These are phyloP conservation scores for Solanum verrucosum DNA, from an alignment of 257 asterid genomes.

Conservation along the genomic window DNA sequence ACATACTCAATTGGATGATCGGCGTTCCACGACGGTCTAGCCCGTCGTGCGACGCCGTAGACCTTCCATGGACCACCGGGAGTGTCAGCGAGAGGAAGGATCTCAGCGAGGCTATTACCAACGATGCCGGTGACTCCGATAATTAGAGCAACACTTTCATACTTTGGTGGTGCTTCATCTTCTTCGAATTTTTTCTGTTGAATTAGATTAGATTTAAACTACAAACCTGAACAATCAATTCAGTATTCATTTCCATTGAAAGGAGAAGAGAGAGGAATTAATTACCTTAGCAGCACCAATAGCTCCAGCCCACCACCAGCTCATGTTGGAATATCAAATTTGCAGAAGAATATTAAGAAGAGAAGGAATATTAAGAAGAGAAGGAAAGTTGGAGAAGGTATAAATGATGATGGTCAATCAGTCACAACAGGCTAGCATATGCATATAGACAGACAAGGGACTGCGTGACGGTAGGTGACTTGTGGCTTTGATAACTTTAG, in stretches of 20 bases:
- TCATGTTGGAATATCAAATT: conserved; percentile 21
- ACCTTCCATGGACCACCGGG: conserved; percentile 99
- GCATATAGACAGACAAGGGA: neutral
- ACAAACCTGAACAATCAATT: neutral
- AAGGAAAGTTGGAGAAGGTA: neutral
- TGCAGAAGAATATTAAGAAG: neutral
- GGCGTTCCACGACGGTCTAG: conserved; percentile 73
- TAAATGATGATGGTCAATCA: neutral
- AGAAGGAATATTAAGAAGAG: neutral
- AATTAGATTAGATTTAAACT: neutral
- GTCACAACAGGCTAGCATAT: neutral
- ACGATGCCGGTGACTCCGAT: conserved; percentile 93
- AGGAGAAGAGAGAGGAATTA: neutral
- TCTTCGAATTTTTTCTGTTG: conserved; percentile 55
- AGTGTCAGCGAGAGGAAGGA: conserved; percentile 88
- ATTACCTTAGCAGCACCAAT: conserved; percentile 76
- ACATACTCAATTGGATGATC: conserved; percentile 70
- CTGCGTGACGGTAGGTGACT: neutral
- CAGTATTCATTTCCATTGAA: neutral
- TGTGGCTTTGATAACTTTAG: neutral
- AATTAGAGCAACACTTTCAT: conserved; percentile 73
- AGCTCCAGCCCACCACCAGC: conserved; percentile 98
- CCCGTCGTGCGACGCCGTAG: conserved; percentile 86
- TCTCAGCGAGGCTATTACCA: conserved; percentile 91
- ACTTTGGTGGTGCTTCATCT: conserved; percentile 52